Percentiles rank a stretch among this genome's conserved stretches.
phyloP scores from a whole-genome alignment of 352 stramenopile genomes.

The Phytophthora uliginosa region DNA sequence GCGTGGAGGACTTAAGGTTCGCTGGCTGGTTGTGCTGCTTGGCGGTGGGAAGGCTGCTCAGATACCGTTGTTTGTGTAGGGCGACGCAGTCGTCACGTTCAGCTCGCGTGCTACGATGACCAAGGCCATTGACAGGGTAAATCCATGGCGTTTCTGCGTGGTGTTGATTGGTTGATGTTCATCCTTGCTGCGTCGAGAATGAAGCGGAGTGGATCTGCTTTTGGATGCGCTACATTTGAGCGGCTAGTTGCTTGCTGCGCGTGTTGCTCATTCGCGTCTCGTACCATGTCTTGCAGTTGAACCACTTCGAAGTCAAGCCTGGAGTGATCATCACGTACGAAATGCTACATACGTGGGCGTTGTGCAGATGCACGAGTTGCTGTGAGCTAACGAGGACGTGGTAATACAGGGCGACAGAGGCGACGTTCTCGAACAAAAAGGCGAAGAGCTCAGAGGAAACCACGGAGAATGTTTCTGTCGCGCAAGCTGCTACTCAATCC shows the following conservation, averaged over 20 bases:
- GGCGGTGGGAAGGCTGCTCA: no score
- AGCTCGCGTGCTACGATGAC: constrained; percentile 67
- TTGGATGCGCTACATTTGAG: neutral
- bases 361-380: neutral
- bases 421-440: constrained; percentile 57
- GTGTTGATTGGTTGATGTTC: neutral
- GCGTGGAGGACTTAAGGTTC: constrained; percentile 71
- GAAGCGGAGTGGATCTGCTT: neutral
- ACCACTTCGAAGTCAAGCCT: constrained; percentile 88
- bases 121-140: constrained; percentile 83
- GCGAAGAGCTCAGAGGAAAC: constrained; percentile 8
- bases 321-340: constrained; percentile 85
- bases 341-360: neutral
- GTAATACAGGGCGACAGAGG: constrained; percentile 48
- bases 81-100: constrained; percentile 90
- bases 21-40: neutral
- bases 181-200: neutral
- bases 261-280: constrained; percentile 39
- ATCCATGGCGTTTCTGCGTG: constrained; percentile 5
- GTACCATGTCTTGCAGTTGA: constrained; percentile 57
- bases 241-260: neutral
- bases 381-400: neutral
- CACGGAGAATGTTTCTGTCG: constrained; percentile 4
- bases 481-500: neutral
- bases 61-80: constrained; percentile 11